These are phyloP conservation scores for Lodderomyces beijingensis DNA, from an alignment of 1,139 yeast genomes.

Conservation along the genomic window DNA sequence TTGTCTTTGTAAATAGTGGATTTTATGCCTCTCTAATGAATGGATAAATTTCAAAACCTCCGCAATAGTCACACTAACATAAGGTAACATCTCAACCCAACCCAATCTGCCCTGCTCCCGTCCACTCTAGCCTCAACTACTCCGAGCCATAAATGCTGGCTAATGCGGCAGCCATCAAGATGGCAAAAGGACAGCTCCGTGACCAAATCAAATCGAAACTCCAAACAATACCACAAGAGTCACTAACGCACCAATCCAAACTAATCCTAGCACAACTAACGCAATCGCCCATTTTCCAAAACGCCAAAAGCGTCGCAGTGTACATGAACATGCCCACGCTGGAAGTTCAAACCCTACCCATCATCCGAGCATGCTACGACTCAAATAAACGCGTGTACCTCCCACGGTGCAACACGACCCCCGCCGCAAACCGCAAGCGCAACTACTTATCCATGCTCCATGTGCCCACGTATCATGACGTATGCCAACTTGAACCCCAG, in stretches of 20 bases:
- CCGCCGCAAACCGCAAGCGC: slow-evolving; percentile 22
- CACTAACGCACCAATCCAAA: slow-evolving; percentile 18
- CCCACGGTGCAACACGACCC: slow-evolving; percentile 41
- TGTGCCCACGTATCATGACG: slow-evolving; percentile 38
- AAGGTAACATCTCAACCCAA: too few relatives aligned
- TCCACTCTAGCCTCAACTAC: too few relatives aligned
- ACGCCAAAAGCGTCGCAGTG: slow-evolving; percentile 50
- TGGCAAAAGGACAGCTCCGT: slow-evolving; percentile 18
- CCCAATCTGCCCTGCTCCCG: too few relatives aligned
- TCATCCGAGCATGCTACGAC: slow-evolving; percentile 48
- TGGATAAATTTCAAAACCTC: too few relatives aligned
- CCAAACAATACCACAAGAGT: slow-evolving; percentile 12
- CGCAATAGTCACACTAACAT: too few relatives aligned
- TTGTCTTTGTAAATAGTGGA: too few relatives aligned
- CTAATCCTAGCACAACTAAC: slow-evolving; percentile 26
- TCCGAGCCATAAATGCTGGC: too few relatives aligned
- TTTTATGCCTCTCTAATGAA: too few relatives aligned
- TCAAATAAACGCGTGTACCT: slow-evolving; percentile 44
- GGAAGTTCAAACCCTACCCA: slow-evolving; percentile 53
- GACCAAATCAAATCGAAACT: slow-evolving; percentile 17
- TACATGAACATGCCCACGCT: slow-evolving; percentile 64
- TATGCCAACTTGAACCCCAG: slow-evolving; percentile 50
- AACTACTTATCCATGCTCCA: slow-evolving; percentile 58
- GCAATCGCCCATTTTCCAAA: slow-evolving; percentile 31
- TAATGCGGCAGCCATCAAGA: slow-evolving; percentile 10